These are phyloP conservation scores for Schizophyllum amplum DNA, from an alignment of 1,284 basidiomycete genomes.

Conservation along the genomic window DNA sequence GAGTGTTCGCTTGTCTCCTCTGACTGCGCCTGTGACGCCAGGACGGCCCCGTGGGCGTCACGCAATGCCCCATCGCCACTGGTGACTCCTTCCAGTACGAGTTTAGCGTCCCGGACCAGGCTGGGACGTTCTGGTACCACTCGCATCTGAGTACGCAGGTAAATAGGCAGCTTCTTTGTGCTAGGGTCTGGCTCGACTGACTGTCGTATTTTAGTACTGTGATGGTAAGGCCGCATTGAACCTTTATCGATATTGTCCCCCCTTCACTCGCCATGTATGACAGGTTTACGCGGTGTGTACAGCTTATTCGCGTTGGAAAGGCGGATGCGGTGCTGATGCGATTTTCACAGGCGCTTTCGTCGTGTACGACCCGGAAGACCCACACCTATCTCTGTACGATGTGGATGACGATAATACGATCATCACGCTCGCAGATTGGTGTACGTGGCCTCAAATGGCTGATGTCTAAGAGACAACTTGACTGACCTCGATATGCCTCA, in stretches of 20 bases:
- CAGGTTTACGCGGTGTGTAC: not conserved
- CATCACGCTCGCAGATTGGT: constrained; percentile 27
- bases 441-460: no score
- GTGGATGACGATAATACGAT: constrained; percentile 15
- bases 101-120: constrained; percentile 4
- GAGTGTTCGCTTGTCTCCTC: not conserved
- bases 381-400: constrained; percentile 9
- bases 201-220: constrained; percentile 17
- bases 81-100: constrained; percentile 8
- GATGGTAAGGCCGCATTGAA: not conserved
- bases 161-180: not conserved
- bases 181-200: not conserved
- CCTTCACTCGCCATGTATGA: not conserved
- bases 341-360: constrained; percentile 5
- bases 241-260: not conserved
- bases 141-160: constrained; percentile 8
- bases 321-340: no score
- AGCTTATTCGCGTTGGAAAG: not conserved
- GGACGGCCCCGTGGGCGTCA: constrained; percentile 3
- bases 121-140: constrained; percentile 13
- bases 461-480: no score
- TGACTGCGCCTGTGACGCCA: not conserved
- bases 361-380: constrained; percentile 10
- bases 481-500: no score
- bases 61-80: constrained; percentile 8